Evolutionary conservation across 257 asterid genomes (phyloP).

Genomic region (Jacaranda copaia): DNA sequence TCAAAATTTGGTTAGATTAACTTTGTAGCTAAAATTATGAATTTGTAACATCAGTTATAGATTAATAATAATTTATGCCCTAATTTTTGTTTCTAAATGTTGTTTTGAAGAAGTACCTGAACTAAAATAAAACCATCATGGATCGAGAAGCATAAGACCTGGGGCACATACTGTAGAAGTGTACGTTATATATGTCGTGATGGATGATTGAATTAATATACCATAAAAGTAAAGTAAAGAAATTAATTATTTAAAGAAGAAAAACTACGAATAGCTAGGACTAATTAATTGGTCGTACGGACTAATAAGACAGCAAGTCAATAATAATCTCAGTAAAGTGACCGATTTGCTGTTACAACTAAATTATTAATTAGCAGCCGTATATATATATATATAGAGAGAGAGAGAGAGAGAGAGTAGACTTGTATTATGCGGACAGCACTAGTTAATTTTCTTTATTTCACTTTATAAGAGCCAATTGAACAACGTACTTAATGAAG

Average conservation of each 20-base stretch:
- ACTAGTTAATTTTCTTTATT: not conserved
- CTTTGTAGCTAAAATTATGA: too few species aligned
- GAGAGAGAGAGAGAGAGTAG: not conserved
- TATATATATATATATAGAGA: not conserved
- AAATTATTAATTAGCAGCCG: slow-evolving; percentile 14
- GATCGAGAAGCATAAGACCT: not conserved
- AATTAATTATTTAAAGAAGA: slow-evolving; percentile 21
- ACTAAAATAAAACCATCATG: not conserved
- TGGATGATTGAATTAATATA: not conserved
- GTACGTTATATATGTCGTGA: slow-evolving; percentile 25
- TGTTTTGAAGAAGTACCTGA: too few species aligned
- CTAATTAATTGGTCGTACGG: slow-evolving; percentile 29
- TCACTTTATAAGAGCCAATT: too few species aligned
- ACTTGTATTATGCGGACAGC: slow-evolving; percentile 12
- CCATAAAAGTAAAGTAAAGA: not conserved
- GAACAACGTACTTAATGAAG: not conserved
- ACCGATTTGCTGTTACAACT: slow-evolving; percentile 16
- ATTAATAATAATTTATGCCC: too few species aligned
- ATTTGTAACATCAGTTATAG: too few species aligned
- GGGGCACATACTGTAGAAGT: not conserved
- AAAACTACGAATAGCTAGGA: not conserved
- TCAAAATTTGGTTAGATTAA: too few species aligned
- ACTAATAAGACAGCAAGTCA: slow-evolving; percentile 40
- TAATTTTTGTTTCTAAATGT: too few species aligned
- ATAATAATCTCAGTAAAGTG: slow-evolving; percentile 4